Percentiles rank a stretch among this genome's conserved stretches.
Evolutionary conservation across 768 basidiomycete genomes (phyloP).

Genomic region (Leccinum broughii): DNA sequence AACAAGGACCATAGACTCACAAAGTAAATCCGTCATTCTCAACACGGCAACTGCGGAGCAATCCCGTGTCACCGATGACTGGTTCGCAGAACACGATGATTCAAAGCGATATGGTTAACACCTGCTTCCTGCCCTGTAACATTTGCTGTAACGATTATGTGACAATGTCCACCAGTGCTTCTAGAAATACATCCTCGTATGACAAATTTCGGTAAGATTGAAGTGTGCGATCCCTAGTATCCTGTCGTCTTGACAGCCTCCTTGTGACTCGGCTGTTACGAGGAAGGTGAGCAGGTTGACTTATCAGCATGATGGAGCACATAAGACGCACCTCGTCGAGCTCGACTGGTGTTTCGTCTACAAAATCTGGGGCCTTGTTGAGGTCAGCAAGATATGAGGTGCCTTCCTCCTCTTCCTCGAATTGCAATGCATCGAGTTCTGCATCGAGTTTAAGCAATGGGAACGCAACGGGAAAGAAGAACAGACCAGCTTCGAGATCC

Average conservation of each 20-base stretch:
- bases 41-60: conserved; percentile 68
- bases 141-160: neutral
- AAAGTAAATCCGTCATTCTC: conserved; percentile 79
- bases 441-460: conserved; percentile 9
- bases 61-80: conserved; percentile 64
- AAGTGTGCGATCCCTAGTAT: conserved; percentile 9
- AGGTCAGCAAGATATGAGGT: conserved; percentile 86
- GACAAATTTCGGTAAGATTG: conserved; percentile 6
- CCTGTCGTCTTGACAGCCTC: conserved; percentile 60
- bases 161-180: neutral
- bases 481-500: conserved; percentile 90
- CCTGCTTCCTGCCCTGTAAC: neutral
- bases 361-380: conserved; percentile 87
- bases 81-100: conserved; percentile 65
- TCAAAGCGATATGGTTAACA: conserved; percentile 64
- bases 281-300: conserved; percentile 1
- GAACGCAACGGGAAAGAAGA: neutral
- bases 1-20: conserved; percentile 82
- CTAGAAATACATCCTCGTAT: conserved; percentile 19
- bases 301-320: neutral
- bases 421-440: conserved; percentile 94
- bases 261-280: conserved; percentile 42
- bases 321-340: conserved; percentile 50
- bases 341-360: conserved; percentile 85
- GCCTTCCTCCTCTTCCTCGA: conserved; percentile 91